Evolutionary conservation across 2,329 filamentous ascomycete genomes (phyloP), one percentile per base, ranked within the genome.

Genomic region (Arthrobotrys sphaeroides): DNA sequence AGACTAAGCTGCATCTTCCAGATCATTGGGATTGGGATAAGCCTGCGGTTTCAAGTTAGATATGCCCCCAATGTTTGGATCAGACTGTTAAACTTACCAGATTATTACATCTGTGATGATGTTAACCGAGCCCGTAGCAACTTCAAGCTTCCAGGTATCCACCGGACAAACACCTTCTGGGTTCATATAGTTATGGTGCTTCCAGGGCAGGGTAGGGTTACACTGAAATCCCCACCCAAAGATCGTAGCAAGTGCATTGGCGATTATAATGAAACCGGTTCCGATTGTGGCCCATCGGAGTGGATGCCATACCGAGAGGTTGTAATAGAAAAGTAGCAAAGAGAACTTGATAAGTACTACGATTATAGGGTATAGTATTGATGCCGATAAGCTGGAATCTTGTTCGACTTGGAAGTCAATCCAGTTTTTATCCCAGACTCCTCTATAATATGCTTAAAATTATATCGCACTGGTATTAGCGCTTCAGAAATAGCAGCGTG

Each of bases 1-100:
- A 70, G 5, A n/a, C 66, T 70, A 28, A 61, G 66, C 45, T 55
- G 66, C 53, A 70, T 70, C 55, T 49, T 70, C 66, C 66, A 70
- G 33, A 70, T 70, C 66, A 70, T 70, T 28, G 66, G 66, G 26
- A 70, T 40, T 16, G 66, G 66, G 6, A 70, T 61, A 16, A 70
- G 5, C 64, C 64, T 68, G 28, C n/a, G 12, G 18, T 51, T 40
- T 16, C 2, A 20, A 24, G 36, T 28, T 60, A 60, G 55, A 18
- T 13, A 42, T 43, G n/a, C n/a, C n/a, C n/a, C 16, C 16, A 5
- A 13, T 18, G 26, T 40, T 24, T n/a, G 9, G 1, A 9, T n/a
- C n/a, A n/a, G n/a, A n/a, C n/a, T n/a, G n/a, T n/a, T n/a, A n/a
- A n/a, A n/a, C 51, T 40, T 24, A 60, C 66, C 66, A 70, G 13